Evolutionary conservation across 1,139 yeast genomes (phyloP).

Genomic region (Scheffersomyces segobiensis): DNA sequence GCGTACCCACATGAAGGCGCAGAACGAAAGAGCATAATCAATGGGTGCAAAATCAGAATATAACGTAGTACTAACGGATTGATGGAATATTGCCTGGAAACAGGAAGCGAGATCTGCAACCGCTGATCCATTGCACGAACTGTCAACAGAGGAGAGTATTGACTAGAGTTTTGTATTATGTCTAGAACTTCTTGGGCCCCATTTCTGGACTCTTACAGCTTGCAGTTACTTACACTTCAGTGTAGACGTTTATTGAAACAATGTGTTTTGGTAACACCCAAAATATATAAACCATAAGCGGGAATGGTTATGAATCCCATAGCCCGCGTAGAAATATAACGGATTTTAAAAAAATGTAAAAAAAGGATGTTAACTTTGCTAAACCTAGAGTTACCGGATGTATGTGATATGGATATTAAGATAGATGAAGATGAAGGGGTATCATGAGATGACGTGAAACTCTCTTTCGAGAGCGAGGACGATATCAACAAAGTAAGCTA

Average conservation of each 20-base stretch:
- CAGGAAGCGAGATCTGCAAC: background rate
- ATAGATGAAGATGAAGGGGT: background rate
- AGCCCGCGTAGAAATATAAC: background rate
- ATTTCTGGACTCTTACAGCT: background rate
- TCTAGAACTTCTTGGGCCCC: too few species aligned
- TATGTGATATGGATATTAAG: background rate
- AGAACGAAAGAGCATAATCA: background rate
- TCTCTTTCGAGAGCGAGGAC: background rate
- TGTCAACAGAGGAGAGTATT: background rate
- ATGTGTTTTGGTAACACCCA: background rate
- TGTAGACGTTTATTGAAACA: background rate
- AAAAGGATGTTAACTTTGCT: background rate
- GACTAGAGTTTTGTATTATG: background rate
- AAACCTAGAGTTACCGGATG: background rate
- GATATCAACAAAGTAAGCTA: background rate
- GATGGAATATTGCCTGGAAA: background rate
- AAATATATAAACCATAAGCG: background rate
- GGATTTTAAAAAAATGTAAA: background rate
- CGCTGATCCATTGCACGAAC: background rate
- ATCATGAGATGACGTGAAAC: background rate
- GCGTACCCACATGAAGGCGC: background rate
- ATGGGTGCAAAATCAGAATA: background rate
- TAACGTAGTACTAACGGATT: background rate
- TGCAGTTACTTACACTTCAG: background rate
- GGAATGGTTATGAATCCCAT: background rate